These are phyloP conservation scores for Psophocarpus tetragonolobus DNA, from an alignment of 306 rosid species.

Conservation along the genomic window DNA sequence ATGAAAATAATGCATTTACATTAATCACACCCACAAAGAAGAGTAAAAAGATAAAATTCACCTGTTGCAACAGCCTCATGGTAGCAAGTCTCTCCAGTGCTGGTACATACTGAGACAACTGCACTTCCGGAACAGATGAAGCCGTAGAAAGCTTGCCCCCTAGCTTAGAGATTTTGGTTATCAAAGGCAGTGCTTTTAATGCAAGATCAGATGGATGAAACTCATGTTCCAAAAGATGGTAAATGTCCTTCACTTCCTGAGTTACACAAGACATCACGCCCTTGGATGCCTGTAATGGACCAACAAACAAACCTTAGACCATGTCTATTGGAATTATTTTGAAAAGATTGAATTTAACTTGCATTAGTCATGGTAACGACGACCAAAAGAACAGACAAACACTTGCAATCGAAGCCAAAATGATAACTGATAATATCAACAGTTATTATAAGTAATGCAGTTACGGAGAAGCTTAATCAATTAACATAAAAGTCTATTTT, in stretches of 20 bases:
- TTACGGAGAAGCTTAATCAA: not conserved
- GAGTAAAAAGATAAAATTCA: constrained; percentile 23
- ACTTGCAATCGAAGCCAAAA: not conserved
- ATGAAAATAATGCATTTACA: not conserved
- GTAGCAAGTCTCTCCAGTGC: constrained; percentile 82
- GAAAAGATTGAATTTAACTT: not conserved
- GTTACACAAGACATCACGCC: constrained; percentile 92
- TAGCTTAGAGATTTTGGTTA: constrained; percentile 68
- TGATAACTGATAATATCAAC: too few relatives aligned
- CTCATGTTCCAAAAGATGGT: constrained; percentile 86
- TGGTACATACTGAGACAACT: constrained; percentile 75
- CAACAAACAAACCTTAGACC: not conserved
- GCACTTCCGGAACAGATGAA: constrained; percentile 91
- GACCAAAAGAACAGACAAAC: not conserved
- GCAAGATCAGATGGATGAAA: constrained; percentile 86
- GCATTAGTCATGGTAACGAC: not conserved
- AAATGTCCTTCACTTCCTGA: constrained; percentile 95
- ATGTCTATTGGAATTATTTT: not conserved
- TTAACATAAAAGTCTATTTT: not conserved
- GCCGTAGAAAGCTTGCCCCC: constrained; percentile 92
- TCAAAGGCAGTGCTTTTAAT: constrained; percentile 66
- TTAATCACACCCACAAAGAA: not conserved
- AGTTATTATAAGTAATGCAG: not conserved
- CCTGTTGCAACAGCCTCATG: constrained; percentile 97
- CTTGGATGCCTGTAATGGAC: constrained; percentile 61